Base-by-base conservation (phyloP, 345 rosid genomes). In the Eutrema yunnanense region DNA sequence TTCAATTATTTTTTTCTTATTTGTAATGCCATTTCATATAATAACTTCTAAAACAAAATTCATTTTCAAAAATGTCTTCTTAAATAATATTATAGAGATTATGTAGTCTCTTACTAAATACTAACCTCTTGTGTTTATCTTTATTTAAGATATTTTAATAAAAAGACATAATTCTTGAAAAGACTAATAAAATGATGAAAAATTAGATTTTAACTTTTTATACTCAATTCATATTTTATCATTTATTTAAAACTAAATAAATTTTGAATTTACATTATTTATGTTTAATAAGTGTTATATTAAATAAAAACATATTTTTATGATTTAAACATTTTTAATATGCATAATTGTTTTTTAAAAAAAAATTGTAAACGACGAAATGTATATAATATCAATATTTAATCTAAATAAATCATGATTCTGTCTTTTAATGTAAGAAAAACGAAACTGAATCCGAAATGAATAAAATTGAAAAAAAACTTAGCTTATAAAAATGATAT, bases 91-190 rank as follows among this genome's bases (percentile, higher is more conserved):
- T 16, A 16, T 16, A 16, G 16, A 16, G 16, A 16, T 16, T 41
- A 7, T 55, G 8, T 47, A 36, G 50, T 57, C 54, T 22, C 56
- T 8, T 52, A 52, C 43, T 14, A 51, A 16, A n/a, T 57, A 63
- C 33, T 52, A 51, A 13, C 68, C 22, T 55, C 33, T 73, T 63
- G 19, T 22, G 60, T 65, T 73, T 57, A 65, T 55, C 14, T 55
- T 12, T 26, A 9, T 54, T 46, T 65, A 7, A 16, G 43, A 73
- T 72, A 54, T 63, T 62, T 54, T 27, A 2, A 3, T 9, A 27
- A 27, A 32, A 47, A 1, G 9, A 16, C 16, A 16, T 16, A 16
- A 16, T 16, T 9, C 3, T 6, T 7, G n/a, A 1, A 54, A 54
- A 19, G 22, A 19, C 1, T 0, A 19, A 19, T 19, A 19, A 22